A percentile compares a stretch with the other conserved stretches of the same genome.
These are phyloP conservation scores for Gossypium aridum DNA, from an alignment of 441 rosid species.

Conservation along the genomic window DNA sequence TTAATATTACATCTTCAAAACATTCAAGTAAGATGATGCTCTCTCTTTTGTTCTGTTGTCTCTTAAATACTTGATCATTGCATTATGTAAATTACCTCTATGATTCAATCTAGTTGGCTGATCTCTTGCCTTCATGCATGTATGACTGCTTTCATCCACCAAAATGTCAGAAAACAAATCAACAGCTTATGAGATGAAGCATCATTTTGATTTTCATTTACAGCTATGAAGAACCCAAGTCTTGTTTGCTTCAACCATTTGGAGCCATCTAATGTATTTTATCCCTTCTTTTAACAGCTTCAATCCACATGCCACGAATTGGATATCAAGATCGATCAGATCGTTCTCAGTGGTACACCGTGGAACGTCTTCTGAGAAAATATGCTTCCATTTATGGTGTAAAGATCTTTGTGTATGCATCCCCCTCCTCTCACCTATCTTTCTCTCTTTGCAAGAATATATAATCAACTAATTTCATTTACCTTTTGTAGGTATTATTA, in stretches of 20 bases:
- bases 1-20: not conserved
- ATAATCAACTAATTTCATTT: not conserved
- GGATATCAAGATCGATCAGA: slow-evolving; percentile 74
- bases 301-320: slow-evolving; percentile 89
- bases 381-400: slow-evolving; percentile 62
- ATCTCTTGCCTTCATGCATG: not conserved
- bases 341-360: slow-evolving; percentile 75
- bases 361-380: slow-evolving; percentile 83
- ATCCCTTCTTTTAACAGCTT: slow-evolving; percentile 33
- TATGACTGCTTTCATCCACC: not conserved
- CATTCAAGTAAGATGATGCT: not conserved
- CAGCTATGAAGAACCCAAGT: not conserved
- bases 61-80: not conserved
- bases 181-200: not conserved
- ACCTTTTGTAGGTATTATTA: slow-evolving; percentile 6
- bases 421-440: not conserved
- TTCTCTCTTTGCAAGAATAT: not conserved
- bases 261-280: not conserved
- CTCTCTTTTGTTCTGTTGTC: not conserved
- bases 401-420: slow-evolving; percentile 62
- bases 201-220: not conserved
- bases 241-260: not conserved
- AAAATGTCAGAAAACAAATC: not conserved
- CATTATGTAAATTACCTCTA: not conserved
- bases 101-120: not conserved